Base-by-base conservation (phyloP, 495 filamentous ascomycete genomes). In the Aspergillus steynii region DNA sequence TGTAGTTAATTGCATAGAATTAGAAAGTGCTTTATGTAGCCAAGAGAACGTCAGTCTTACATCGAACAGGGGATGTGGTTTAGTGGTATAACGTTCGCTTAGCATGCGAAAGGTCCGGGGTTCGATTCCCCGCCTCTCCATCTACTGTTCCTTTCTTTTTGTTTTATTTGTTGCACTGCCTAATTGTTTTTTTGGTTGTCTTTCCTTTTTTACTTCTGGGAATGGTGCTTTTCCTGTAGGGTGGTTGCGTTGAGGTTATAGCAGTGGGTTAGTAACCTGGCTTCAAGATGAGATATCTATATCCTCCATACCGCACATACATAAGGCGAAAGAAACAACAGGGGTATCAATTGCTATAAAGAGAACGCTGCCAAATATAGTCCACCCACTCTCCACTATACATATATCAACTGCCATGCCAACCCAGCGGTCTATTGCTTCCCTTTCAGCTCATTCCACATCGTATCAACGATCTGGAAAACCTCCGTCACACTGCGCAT, bases 391-490 rank as follows among this genome's bases (percentile, higher is more conserved):
- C 0, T 2, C 27, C 56, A 53, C 5, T 46, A 25, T 46, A 15
- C 46, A 55, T 56, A 53, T 58, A 60, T 64, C 32, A 45, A 28
- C 34, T 14, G 31, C 28, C 29, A 0, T 32, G 8, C 49, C 20
- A 9, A 50, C 28, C 46, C 45, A 50, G 26, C 27, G 59, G 31
- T 60, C 29, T 50, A 58, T 45, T 67, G 58, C 48, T 74, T 75
- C 49, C 61, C 71, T 58, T 71, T 76, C 60, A 73, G 48, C 61
- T 89, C 85, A 60, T 75, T 84, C 90, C 92, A 97, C 73, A 99
- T 71, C 46, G 77, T 73, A 81, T 98, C 95, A 55, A 99, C 81
- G 50, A 90, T 86, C 78, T 98, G 94, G 68, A 99, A 99, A 9
- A 97, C 88, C 5, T 89, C 88, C 12, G 93, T 99, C 15, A 98